Evolutionary conservation across 257 asterid genomes (phyloP), one percentile per base, ranked within the genome.

Genomic region (Thymus quinquecostatus): DNA sequence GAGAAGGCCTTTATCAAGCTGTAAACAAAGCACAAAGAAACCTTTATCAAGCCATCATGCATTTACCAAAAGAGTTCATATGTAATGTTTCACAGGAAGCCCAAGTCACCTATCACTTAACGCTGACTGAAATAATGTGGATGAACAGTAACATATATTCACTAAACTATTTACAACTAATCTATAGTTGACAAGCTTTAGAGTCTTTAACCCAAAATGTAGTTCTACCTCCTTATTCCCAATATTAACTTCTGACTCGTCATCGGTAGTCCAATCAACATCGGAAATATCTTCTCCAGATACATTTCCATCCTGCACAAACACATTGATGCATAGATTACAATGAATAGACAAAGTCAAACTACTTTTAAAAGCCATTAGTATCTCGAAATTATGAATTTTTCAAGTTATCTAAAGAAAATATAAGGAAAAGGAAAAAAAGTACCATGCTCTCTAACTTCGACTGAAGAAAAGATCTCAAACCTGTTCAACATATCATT

Each of bases 231-330:
- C 89, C 70, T 12, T 69, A 64, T 40, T 61, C 56, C 68, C 51
- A 8, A 68, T 47, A 36, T 53, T 32, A 43, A 72, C 68, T 4
- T 86, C 88, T 40, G 72, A 71, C 12, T 86, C 88, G 0, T 86
- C 91, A 62, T 86, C 91, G 0, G 91, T 70, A 10, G 69, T 83
- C 91, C 91, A 86, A 74, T 86, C 87, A 38, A 83, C 6, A 32
- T 74, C 74, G 6, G 13, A 47, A 12, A 55, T 32, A 5, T 77
- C 81, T 6, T 70, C 85, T 66, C 65, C 88, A 27, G 82, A 57
- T 21, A 54, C 75, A 75, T 55, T 64, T 32, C 61, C 79, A 49
- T 71, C 82, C 82, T 78, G 81, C 49, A 32, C 14, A 50, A 13
- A 41, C 32, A 44, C 69, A 67, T 61, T 32, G 43, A 34, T 45